phyloP scores from a whole-genome alignment of 169 alveolate species.

The Cystoisospora suis region DNA sequence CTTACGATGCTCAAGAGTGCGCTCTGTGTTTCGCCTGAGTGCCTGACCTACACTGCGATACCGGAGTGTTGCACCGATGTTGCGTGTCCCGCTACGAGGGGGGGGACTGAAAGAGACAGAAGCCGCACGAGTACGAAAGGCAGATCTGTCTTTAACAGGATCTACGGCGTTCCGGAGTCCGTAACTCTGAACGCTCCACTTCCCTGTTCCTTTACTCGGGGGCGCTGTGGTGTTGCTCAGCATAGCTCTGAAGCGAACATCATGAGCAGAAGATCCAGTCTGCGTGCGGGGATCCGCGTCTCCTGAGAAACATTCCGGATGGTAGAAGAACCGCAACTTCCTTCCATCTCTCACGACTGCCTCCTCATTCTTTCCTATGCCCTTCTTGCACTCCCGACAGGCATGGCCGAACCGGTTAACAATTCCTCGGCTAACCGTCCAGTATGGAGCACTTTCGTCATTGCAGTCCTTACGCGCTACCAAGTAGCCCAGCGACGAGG shows the following conservation, averaged over 20 bases:
- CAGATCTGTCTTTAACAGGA: no score
- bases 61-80: no score
- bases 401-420: constrained; percentile 7
- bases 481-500: neutral
- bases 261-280: neutral
- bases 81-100: no score
- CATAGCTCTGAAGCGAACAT: neutral
- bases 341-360: neutral
- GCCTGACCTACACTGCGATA: no score
- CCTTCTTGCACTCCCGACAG: neutral
- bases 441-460: neutral
- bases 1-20: no score
- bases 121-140: no score
- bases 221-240: neutral
- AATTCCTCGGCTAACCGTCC: neutral
- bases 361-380: neutral
- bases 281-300: constrained; percentile 24
- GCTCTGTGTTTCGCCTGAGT: no score
- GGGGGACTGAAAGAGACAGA: no score
- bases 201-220: neutral
- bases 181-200: neutral
- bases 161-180: no score
- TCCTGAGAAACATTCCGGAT: neutral
- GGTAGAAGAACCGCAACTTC: neutral
- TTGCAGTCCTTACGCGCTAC: neutral